Evolutionary conservation across 2,329 filamentous ascomycete genomes (phyloP), one percentile per base, ranked within the genome.

Genomic region (Pseudogymnoascus sp.): DNA sequence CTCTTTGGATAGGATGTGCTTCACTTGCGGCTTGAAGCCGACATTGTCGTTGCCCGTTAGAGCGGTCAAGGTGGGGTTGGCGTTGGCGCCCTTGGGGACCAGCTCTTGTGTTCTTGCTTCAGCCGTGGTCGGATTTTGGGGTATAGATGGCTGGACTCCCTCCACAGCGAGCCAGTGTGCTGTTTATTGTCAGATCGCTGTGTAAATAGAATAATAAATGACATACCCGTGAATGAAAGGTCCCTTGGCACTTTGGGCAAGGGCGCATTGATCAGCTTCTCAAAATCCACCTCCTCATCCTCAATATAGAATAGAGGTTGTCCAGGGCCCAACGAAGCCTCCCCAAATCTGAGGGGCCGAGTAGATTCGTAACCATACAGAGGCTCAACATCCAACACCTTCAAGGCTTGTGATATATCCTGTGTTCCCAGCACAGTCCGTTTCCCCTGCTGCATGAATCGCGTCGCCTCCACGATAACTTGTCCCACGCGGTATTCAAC

Each of bases 91-190:
- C 78, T 97, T 97, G 33, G 93, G 90, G 17, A 96, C 82, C 31
- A 97, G 82, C 71, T 97, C 93, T 73, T 93, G 89, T 61, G 89
- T 87, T 65, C 91, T 84, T 31, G 91, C 87, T 74, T 97, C 93
- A 71, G 87, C 86, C 5, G 89, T 87, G 1, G 92, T 95, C 6
- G 95, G 95, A 75, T 99, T 99, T 76, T 97, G 93, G 1, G 93
- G 92, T 70, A 97, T 97, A 0, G 92, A 90, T 1, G 95, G 95
- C 74, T 99, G 93, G 28, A 97, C 95, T 65, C 95, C 95, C 80
- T 99, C 95, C 60, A 99, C 91, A 21, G 95, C 93, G 66, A 97
- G 87, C 93, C 95, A 99, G 77, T 99, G 95, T 65, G 91, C 95
- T 93, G 72, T 15, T 64, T 40, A 21, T 13, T 62, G 53, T 66